Evolutionary conservation across 2,329 filamentous ascomycete genomes (phyloP), one percentile per base, ranked within the genome.

Genomic region (Cytospora piceicola): DNA sequence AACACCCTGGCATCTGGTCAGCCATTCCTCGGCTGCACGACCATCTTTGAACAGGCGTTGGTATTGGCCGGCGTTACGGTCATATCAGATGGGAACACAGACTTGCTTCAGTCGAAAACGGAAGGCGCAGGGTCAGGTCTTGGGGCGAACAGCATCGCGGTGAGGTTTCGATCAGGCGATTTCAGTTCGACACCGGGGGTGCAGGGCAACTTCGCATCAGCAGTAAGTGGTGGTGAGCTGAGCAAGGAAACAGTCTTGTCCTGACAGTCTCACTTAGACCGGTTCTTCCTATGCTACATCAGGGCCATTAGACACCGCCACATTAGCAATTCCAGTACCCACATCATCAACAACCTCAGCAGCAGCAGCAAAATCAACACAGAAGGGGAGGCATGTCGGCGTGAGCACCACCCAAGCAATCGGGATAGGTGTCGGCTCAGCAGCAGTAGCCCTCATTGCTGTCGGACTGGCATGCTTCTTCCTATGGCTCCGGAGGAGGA

Each of bases 371-470:
- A 20, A 30, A 49, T 54, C 49, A 20, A 20, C 39, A 49, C 20
- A n/a, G 4, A 49, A 49, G 46, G 17, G 12, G 15, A 42, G 65
- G 63, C 24, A 71, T 20, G 39, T 27, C n/a, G 34, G 68, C 36
- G 51, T 74, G 32, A 67, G 68, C 68, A 70, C 70, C 52, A 61
- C 66, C 5, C 65, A 71, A 29, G 70, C 69, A 36, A 67, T 73
- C 30, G 73, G 72, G 24, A 74, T 73, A 58, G 72, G 66, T 14
- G 61, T 73, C 39, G 73, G 72, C n/a, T 69, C 69, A 8, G 72
- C 63, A 11, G 67, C 69, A 4, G 69, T 52, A 14, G 68, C 62
- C n/a, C 66, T 74, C 20, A 52, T 72, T 15, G 24, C 69, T 8
- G 63, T 64, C 22, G 56, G 69, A 46, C 36, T 56, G 14, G 58